A percentile compares a stretch with the other conserved stretches of the same genome.
phyloP scores from a whole-genome alignment of 345 rosid genomes.

The Sonneratia caseolaris region DNA sequence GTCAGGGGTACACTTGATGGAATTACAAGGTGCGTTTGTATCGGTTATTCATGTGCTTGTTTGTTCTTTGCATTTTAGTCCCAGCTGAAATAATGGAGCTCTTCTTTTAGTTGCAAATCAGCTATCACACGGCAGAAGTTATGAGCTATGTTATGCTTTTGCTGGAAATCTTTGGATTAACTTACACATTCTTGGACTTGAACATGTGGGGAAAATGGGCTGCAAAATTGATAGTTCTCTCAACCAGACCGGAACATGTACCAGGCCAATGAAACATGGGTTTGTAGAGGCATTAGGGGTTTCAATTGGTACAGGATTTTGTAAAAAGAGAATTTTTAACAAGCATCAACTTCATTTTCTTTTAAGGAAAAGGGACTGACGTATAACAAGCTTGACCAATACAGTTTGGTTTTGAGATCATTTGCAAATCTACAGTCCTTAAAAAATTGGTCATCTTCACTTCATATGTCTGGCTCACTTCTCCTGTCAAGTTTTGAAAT shows the following conservation, averaged over 20 bases:
- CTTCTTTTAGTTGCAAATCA: not conserved
- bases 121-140: not conserved
- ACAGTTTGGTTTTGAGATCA: not conserved
- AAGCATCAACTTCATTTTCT: not conserved
- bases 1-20: constrained; percentile 81
- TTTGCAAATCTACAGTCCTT: not conserved
- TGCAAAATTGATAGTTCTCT: not conserved
- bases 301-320: not conserved
- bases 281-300: not conserved
- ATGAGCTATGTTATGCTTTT: not conserved
- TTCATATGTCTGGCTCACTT: not conserved
- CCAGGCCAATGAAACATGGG: not conserved
- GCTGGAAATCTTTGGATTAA: not conserved
- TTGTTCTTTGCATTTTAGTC: not conserved
- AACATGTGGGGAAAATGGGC: not conserved
- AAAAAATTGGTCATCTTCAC: not conserved
- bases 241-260: not conserved
- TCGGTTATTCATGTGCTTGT: not conserved
- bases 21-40: constrained; percentile 41
- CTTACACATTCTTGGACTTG: not conserved
- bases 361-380: not conserved
- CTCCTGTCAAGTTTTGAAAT: not conserved
- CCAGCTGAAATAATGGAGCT: not conserved
- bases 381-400: not conserved
- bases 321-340: not conserved